phyloP scores from a whole-genome alignment of 2,329 filamentous ascomycete genomes.

The Truncatella angustata region DNA sequence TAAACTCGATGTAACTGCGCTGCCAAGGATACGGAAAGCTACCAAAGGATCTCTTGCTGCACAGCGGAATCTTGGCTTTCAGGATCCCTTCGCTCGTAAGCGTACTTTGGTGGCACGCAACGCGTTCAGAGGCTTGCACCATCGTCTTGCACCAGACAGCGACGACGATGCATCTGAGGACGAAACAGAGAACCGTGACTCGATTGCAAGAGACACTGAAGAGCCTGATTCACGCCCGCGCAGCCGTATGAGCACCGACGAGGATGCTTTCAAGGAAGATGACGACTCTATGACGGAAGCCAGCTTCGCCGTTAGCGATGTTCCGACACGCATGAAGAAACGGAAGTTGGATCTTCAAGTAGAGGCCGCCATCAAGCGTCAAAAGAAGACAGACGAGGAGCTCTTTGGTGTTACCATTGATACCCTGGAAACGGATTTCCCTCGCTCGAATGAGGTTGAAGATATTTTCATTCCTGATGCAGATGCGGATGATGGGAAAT shows the following conservation, averaged over 20 bases:
- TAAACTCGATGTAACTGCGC: conserved; percentile 58
- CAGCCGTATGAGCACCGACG: conserved; percentile 69
- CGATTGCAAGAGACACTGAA: conserved; percentile 73
- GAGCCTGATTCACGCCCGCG: conserved; percentile 79
- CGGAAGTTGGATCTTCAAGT: conserved; percentile 72
- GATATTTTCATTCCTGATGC: conserved; percentile 49
- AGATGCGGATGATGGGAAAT: conserved; percentile 45
- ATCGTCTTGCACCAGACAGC: conserved; percentile 71
- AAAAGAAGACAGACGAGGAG: conserved; percentile 78
- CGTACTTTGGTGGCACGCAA: conserved; percentile 58
- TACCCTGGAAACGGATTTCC: conserved; percentile 49
- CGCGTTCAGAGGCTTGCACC: conserved; percentile 76
- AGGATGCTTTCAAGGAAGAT: conserved; percentile 55
- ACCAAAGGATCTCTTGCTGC: conserved; percentile 55
- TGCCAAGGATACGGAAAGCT: conserved; percentile 76
- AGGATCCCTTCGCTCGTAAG: conserved; percentile 64
- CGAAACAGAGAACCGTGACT: conserved; percentile 60
- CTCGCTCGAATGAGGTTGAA: conserved; percentile 45
- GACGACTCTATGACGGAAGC: conserved; percentile 71
- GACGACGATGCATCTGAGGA: conserved; percentile 84
- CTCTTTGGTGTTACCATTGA: conserved; percentile 65
- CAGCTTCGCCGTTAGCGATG: conserved; percentile 64
- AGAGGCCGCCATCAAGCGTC: conserved; percentile 71
- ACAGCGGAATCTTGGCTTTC: conserved; percentile 60
- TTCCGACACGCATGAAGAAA: conserved; percentile 57